Percentiles rank a stretch among this genome's conserved stretches.
These are phyloP conservation scores for Nannochloris sp. DNA, from an alignment of 139 green algal species.

Conservation along the genomic window DNA sequence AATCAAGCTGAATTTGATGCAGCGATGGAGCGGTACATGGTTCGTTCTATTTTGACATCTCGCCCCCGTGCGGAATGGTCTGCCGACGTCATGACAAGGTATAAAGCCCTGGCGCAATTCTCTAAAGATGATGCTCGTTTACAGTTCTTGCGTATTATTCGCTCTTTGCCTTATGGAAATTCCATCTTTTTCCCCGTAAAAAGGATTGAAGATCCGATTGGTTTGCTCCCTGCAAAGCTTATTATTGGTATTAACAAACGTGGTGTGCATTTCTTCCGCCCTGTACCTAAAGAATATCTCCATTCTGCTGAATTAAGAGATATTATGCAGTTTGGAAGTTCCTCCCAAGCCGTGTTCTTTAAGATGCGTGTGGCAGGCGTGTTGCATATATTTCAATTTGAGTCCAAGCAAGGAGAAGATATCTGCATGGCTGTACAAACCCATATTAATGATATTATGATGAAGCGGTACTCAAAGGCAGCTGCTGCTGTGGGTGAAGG, in stretches of 20 bases:
- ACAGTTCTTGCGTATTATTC: slow-evolving; percentile 89
- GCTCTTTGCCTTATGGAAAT: slow-evolving; percentile 87
- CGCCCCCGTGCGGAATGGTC: slow-evolving; percentile 72
- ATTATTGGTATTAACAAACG: slow-evolving; percentile 98
- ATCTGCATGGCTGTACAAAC: slow-evolving; percentile 97
- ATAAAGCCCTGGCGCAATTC: slow-evolving; percentile 72
- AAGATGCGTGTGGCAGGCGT: slow-evolving; percentile 96
- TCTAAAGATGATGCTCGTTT: slow-evolving; percentile 84
- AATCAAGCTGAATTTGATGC: slow-evolving; percentile 47
- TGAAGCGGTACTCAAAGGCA: slow-evolving; percentile 77
- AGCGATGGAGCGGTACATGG: slow-evolving; percentile 64
- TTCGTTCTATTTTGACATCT: slow-evolving; percentile 56
- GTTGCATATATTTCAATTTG: slow-evolving; percentile 98
- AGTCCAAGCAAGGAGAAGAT: slow-evolving; percentile 89
- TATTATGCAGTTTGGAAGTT: slow-evolving; percentile 95
- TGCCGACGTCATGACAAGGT: slow-evolving; percentile 66
- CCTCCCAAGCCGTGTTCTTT: slow-evolving; percentile 89
- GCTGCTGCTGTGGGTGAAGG: slow-evolving; percentile 16
- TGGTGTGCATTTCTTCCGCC: slow-evolving; percentile 85
- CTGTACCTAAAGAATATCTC: slow-evolving; percentile 95
- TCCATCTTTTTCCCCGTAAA: slow-evolving; percentile 76
- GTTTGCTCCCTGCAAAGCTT: slow-evolving; percentile 85
- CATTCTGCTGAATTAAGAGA: slow-evolving; percentile 91
- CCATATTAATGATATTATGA: slow-evolving; percentile 99
- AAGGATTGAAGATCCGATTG: slow-evolving; percentile 92